These are phyloP conservation scores for Sporothrix pseudoabietina DNA, from an alignment of 2,329 filamentous ascomycete species.

Conservation along the genomic window DNA sequence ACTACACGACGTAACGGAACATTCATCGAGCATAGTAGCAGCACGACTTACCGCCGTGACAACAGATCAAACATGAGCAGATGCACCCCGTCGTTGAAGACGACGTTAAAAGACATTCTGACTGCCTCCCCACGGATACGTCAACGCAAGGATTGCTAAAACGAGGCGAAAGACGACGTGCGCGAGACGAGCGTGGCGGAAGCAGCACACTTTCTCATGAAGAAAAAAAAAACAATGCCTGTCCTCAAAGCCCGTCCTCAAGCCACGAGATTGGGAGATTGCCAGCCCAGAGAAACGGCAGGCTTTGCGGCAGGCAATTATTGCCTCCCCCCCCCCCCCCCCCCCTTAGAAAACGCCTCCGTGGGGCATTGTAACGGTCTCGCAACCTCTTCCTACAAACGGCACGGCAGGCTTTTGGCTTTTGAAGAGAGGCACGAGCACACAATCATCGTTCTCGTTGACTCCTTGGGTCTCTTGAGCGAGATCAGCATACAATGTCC, in stretches of 20 bases:
- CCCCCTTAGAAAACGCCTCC: not conserved
- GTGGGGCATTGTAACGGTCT: not conserved
- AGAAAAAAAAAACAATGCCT: not conserved
- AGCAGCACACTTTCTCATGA: not conserved
- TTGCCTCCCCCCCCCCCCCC: too few species aligned
- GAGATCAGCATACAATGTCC: not conserved
- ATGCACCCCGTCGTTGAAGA: not conserved
- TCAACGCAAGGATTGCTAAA: not conserved
- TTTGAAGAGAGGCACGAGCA: not conserved
- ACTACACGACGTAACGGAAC: not conserved
- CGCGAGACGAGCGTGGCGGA: not conserved
- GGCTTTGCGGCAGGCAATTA: not conserved
- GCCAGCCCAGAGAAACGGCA: not conserved
- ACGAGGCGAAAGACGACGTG: not conserved
- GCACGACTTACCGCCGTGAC: not conserved
- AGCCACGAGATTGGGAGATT: constrained; percentile 6
- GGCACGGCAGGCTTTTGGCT: not conserved
- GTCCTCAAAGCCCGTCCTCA: not conserved
- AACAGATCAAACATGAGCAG: not conserved
- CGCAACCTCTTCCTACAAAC: not conserved
- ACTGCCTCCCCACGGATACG: not conserved
- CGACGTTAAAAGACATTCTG: not conserved
- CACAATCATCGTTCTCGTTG: not conserved
- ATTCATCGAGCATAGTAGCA: not conserved
- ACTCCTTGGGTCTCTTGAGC: not conserved